Base-by-base conservation (phyloP, 202 grass and related monocot genomes). In the Tripidium arundinaceum region DNA sequence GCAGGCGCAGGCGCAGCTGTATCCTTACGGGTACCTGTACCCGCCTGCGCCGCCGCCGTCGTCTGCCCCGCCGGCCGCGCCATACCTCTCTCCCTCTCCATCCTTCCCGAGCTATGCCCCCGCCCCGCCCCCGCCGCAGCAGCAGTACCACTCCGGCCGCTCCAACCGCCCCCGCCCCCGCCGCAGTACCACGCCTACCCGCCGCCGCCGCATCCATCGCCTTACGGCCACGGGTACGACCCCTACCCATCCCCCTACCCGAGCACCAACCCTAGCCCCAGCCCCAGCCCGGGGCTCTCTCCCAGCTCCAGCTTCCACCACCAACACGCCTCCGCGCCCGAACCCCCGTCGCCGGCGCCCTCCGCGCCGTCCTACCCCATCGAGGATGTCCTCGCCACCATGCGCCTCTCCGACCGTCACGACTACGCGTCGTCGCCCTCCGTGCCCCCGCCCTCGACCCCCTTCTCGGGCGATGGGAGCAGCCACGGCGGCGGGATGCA, bases 121-220 rank as follows among this genome's bases (percentile, higher is more conserved):
- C 19, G 70, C 63, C n/a, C 65, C 80, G 21, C 49, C 52, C 1
- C 89, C 29, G 29, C 34, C 6, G 55, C 88, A 78, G 57, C 87
- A 82, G 43, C 85, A 83, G 45, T 86, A 70, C 75, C 59, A 89
- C 73, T 89, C 87, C 67, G 78, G 78, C 67, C 66, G 60, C 87
- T 85, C 31, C 87, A 82, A 73, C 12, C 66, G 9, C 82, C 85
- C 87, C 87, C 78, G 29, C 87, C 72, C 2, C 77, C 71, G 2
- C 36, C 72, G 77, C 75, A 79, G 39, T 22, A 62, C 58, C 73
- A 85, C 7, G 67, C 68, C 2, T 82, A 82, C 68, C 83, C 78
- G 26, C 87, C 74, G 40, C 62, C 63, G 68, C 59, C 15, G 58
- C 68, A 61, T 25, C 82, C 87, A 3, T 34, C 81, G 64, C 24